Evolutionary conservation across 805 yeast species (phyloP).

Genomic region (Teunomyces kruisii): DNA sequence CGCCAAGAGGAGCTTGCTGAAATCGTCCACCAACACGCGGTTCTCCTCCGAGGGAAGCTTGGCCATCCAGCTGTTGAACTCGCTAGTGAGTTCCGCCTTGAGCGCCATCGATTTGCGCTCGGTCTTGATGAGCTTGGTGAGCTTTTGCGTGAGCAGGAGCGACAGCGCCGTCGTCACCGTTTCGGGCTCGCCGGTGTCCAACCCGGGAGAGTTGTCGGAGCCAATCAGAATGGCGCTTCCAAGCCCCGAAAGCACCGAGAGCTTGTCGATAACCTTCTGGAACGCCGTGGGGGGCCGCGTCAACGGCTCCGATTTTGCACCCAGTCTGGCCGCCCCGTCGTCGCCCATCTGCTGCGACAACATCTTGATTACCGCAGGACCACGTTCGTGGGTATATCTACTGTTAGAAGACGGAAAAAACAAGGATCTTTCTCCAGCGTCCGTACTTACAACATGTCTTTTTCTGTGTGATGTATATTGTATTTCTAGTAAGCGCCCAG

Average conservation of each 20-base stretch:
- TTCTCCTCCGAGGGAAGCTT: slow-evolving; percentile 39
- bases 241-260: slow-evolving; percentile 6
- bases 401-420: background rate
- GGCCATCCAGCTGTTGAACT: slow-evolving; percentile 43
- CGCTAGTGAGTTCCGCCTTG: slow-evolving; percentile 39
- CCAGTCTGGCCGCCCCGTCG: background rate
- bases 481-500: background rate
- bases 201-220: background rate
- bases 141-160: slow-evolving; percentile 24
- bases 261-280: slow-evolving; percentile 19
- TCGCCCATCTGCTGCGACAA: background rate
- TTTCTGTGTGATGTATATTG: background rate
- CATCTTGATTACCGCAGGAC: background rate
- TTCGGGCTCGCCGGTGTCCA: background rate
- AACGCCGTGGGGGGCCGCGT: slow-evolving; percentile 24
- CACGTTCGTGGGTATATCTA: background rate
- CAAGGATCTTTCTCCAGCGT: background rate
- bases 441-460: background rate
- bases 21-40: slow-evolving; percentile 39
- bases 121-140: slow-evolving; percentile 36
- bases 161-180: background rate
- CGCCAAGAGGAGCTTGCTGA: slow-evolving; percentile 34
- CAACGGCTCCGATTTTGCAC: slow-evolving; percentile 5
- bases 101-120: slow-evolving; percentile 38
- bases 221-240: background rate